Evolutionary conservation across 1,284 basidiomycete species (phyloP).

Genomic region (Ustilago lituana): DNA sequence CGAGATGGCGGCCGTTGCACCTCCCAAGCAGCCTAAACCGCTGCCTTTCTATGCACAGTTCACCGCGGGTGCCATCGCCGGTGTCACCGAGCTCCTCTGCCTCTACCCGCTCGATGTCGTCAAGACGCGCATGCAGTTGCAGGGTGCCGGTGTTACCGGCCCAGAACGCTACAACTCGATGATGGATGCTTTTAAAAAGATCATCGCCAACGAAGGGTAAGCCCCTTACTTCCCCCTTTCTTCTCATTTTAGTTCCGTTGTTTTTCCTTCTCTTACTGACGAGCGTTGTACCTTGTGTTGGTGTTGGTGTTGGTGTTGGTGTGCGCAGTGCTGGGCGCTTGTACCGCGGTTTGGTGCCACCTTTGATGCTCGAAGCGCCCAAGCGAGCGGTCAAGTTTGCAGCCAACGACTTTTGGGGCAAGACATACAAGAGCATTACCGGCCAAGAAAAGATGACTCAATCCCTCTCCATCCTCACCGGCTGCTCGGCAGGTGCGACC

Average conservation of each 20-base stretch:
- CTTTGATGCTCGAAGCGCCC: slow-evolving; percentile 92
- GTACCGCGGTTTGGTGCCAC: slow-evolving; percentile 93
- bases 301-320: neutral
- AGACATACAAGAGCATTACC: slow-evolving; percentile 67
- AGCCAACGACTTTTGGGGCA: slow-evolving; percentile 89
- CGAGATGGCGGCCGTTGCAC: too few species aligned
- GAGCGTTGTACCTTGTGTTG: too few species aligned
- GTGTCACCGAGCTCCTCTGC: slow-evolving; percentile 82
- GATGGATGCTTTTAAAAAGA: slow-evolving; percentile 79
- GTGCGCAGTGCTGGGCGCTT: slow-evolving; percentile 74
- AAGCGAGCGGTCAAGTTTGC: slow-evolving; percentile 96
- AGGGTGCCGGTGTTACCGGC: slow-evolving; percentile 74
- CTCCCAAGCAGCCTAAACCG: slow-evolving; percentile 41
- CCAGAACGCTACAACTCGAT: slow-evolving; percentile 72
- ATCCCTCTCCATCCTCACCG: slow-evolving; percentile 84
- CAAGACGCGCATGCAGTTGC: slow-evolving; percentile 97
- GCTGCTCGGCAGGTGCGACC: slow-evolving; percentile 92
- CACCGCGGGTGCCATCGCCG: slow-evolving; percentile 88
- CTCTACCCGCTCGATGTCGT: slow-evolving; percentile 83
- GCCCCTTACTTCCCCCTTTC: slow-evolving; percentile 53
- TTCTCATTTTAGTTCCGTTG: too few species aligned
- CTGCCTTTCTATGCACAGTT: slow-evolving; percentile 88
- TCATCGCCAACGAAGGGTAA: slow-evolving; percentile 85
- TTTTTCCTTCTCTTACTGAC: neutral
- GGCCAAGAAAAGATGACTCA: slow-evolving; percentile 88